Evolutionary conservation across 768 basidiomycete species (phyloP).

Genomic region (Amanita pseudoporphyria): DNA sequence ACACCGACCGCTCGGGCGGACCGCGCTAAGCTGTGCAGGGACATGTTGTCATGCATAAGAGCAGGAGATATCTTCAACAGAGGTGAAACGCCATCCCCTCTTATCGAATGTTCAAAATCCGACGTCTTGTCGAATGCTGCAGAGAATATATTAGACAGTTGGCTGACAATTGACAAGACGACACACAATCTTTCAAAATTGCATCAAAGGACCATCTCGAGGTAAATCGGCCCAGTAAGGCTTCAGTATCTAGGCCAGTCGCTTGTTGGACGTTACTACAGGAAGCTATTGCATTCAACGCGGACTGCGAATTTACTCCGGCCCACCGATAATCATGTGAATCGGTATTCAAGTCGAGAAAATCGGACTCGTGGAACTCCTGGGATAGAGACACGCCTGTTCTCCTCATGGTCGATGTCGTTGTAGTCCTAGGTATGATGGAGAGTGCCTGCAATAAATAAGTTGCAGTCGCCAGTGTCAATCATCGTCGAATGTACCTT

Average conservation of each 20-base stretch:
- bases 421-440: conserved; percentile 25
- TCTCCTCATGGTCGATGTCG: conserved; percentile 23
- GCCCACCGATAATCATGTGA: conserved; percentile 22
- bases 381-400: not conserved
- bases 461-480: conserved; percentile 6
- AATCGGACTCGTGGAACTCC: not conserved
- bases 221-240: conserved; percentile 44
- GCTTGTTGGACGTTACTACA: conserved; percentile 48
- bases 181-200: conserved; percentile 64
- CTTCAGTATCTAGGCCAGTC: conserved; percentile 51
- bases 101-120: conserved; percentile 41
- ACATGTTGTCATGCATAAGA: conserved; percentile 87
- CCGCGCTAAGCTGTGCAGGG: conserved; percentile 74
- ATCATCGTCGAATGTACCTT: conserved; percentile 30
- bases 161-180: conserved; percentile 18
- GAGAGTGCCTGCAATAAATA: conserved; percentile 33
- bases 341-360: not conserved
- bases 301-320: conserved; percentile 42
- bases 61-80: conserved; percentile 76
- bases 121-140: conserved; percentile 48
- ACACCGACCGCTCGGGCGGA: conserved; percentile 80
- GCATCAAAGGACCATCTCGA: conserved; percentile 63
- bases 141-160: not conserved
- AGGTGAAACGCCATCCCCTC: conserved; percentile 63
- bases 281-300: conserved; percentile 46